phyloP scores from a whole-genome alignment of 352 stramenopile species.

The Phytopythium kandeliae region DNA sequence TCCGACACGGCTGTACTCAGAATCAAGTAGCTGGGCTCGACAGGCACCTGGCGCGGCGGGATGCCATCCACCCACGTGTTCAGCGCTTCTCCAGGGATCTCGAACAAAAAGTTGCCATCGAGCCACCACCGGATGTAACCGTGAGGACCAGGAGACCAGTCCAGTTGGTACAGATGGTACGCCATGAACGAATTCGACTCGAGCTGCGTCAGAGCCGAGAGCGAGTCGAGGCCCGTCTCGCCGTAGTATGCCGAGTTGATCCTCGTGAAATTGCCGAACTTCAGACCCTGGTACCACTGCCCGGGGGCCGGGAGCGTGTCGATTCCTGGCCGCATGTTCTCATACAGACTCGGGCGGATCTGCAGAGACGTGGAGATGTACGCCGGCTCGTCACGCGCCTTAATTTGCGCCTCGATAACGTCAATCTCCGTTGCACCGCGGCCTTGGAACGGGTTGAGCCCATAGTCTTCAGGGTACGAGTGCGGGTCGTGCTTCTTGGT shows the following conservation, averaged over 20 bases:
- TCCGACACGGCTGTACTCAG: slow-evolving; percentile 97
- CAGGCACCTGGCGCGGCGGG: slow-evolving; percentile 85
- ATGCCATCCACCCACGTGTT: slow-evolving; percentile 69
- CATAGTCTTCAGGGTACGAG: slow-evolving; percentile 86
- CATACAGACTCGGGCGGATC: slow-evolving; percentile 73
- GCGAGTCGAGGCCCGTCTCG: slow-evolving; percentile 90
- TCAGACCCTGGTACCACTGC: slow-evolving; percentile 90
- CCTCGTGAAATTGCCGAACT: slow-evolving; percentile 78
- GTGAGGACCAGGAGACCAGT: slow-evolving; percentile 91
- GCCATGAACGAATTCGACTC: slow-evolving; percentile 88
- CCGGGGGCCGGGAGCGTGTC: slow-evolving; percentile 47
- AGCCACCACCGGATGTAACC: slow-evolving; percentile 94
- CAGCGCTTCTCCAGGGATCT: slow-evolving; percentile 85
- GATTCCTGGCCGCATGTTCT: slow-evolving; percentile 55
- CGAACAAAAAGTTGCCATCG: slow-evolving; percentile 92
- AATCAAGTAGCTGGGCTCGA: slow-evolving; percentile 97
- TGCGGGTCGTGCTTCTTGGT: slow-evolving; percentile 90
- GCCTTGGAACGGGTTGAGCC: slow-evolving; percentile 87
- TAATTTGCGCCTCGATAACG: slow-evolving; percentile 90
- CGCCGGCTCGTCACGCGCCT: slow-evolving; percentile 80
- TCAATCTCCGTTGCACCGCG: slow-evolving; percentile 97
- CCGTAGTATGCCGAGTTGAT: slow-evolving; percentile 97
- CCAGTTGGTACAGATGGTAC: slow-evolving; percentile 93
- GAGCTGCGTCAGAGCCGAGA: slow-evolving; percentile 92
- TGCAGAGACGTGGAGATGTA: slow-evolving; percentile 94